A percentile compares a stretch with the other conserved stretches of the same genome.
These are phyloP conservation scores for Pseudogymnoascus sp. DNA, from an alignment of 2,329 filamentous ascomycete genomes.

Conservation along the genomic window DNA sequence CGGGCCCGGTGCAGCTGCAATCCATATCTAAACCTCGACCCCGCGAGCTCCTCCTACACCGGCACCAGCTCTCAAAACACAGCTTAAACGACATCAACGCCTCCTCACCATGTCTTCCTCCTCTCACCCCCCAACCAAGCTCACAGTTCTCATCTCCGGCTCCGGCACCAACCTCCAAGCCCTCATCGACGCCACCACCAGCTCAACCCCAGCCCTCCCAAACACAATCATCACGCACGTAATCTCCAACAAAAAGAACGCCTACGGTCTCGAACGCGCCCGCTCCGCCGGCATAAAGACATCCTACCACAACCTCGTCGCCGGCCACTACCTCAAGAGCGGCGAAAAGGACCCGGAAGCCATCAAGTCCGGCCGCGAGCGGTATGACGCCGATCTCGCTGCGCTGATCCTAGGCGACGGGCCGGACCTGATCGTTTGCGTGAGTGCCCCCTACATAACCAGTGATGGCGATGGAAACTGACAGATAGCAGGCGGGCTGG, in stretches of 20 bases:
- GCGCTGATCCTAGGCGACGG: slow-evolving; percentile 41
- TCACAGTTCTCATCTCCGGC: slow-evolving; percentile 57
- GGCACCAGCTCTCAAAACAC: neutral
- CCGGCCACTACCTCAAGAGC: slow-evolving; percentile 45
- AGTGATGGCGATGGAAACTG: neutral
- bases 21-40: neutral
- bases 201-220: slow-evolving; percentile 33
- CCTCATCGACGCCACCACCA: slow-evolving; percentile 37
- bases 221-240: slow-evolving; percentile 48
- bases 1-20: neutral
- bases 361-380: slow-evolving; percentile 42
- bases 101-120: neutral
- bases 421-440: slow-evolving; percentile 56
- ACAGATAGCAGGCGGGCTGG: slow-evolving; percentile 42
- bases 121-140: slow-evolving; percentile 22
- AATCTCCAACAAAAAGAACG: slow-evolving; percentile 56
- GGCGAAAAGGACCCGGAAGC: slow-evolving; percentile 35
- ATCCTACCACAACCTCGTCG: slow-evolving; percentile 56
- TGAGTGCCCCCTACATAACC: slow-evolving; percentile 18
- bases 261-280: slow-evolving; percentile 56
- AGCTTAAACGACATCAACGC: neutral
- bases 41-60: neutral
- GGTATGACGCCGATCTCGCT: slow-evolving; percentile 60
- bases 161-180: slow-evolving; percentile 65
- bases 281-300: slow-evolving; percentile 50